These are phyloP conservation scores for Clonostachys rhizophaga DNA, from an alignment of 2,329 filamentous ascomycete species.

Conservation along the genomic window DNA sequence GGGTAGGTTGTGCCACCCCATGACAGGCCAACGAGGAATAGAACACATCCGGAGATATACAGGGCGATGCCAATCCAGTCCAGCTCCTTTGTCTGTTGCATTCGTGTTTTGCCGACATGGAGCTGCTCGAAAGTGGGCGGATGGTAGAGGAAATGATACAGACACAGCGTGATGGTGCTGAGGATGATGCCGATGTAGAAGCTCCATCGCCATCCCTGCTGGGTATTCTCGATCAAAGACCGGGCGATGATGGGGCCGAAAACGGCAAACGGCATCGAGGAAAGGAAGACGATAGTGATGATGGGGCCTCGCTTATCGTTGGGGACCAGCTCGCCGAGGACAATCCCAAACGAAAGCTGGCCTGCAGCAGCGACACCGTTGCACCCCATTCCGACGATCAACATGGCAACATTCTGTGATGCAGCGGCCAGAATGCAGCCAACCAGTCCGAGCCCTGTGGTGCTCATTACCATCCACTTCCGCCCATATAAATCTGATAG, in stretches of 20 bases:
- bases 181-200: conserved; percentile 43
- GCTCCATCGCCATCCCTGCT: conserved; percentile 39
- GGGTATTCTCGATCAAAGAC: conserved; percentile 34
- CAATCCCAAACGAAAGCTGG: conserved; percentile 33
- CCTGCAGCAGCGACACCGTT: conserved; percentile 31
- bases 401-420: conserved; percentile 22
- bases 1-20: conserved; percentile 33
- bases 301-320: conserved; percentile 30
- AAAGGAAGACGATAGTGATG: conserved; percentile 29
- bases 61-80: conserved; percentile 39
- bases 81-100: conserved; percentile 32
- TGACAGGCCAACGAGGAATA: conserved; percentile 36
- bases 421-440: conserved; percentile 28
- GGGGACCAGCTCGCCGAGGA: conserved; percentile 36
- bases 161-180: conserved; percentile 26
- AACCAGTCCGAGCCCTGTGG: conserved; percentile 22
- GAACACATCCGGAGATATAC: conserved; percentile 30
- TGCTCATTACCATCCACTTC: conserved; percentile 30
- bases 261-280: conserved; percentile 30
- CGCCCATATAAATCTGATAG: conserved; percentile 36
- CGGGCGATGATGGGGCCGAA: conserved; percentile 41
- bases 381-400: conserved; percentile 29
- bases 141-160: conserved; percentile 39
- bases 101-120: conserved; percentile 27
- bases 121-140: conserved; percentile 38